phyloP scores from a whole-genome alignment of 2,329 filamentous ascomycete genomes.

The Aaosphaeria pasadenensis region DNA sequence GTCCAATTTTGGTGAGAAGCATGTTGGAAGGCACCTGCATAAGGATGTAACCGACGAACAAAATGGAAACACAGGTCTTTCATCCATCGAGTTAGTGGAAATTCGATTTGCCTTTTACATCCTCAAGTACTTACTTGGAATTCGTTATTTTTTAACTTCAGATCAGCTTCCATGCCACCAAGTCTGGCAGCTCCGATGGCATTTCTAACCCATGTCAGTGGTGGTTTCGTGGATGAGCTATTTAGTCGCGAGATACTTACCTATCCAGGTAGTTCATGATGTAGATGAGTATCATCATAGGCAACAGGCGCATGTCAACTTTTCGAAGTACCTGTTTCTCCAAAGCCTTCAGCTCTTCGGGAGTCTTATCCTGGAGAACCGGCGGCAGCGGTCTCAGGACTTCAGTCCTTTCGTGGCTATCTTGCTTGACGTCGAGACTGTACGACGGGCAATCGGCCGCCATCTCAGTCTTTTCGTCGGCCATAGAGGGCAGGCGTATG shows the following conservation, averaged over 20 bases:
- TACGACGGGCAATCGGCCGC: no score
- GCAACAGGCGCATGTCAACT: background rate
- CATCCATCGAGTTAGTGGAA: no score
- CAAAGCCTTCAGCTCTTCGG: background rate
- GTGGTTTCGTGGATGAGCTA: no score
- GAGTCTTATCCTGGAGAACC: background rate
- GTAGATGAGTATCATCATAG: background rate
- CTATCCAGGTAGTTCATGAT: background rate
- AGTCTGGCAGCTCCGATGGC: background rate
- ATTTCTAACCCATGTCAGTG: background rate
- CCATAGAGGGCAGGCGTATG: no score
- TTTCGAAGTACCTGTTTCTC: background rate
- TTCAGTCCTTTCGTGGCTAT: no score
- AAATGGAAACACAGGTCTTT: no score
- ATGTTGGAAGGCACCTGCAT: slow-evolving; percentile 61
- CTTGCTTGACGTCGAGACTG: no score
- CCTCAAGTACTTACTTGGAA: background rate
- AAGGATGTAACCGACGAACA: slow-evolving; percentile 47
- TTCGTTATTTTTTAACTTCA: background rate
- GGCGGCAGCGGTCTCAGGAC: background rate
- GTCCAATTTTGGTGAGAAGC: slow-evolving; percentile 47
- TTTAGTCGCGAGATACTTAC: background rate
- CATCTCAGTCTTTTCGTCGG: no score
- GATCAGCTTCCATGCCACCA: background rate
- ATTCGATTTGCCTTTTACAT: no score